phyloP scores from a whole-genome alignment of 2,329 filamentous ascomycete species.

The Lasiodiplodia gonubiensis region DNA sequence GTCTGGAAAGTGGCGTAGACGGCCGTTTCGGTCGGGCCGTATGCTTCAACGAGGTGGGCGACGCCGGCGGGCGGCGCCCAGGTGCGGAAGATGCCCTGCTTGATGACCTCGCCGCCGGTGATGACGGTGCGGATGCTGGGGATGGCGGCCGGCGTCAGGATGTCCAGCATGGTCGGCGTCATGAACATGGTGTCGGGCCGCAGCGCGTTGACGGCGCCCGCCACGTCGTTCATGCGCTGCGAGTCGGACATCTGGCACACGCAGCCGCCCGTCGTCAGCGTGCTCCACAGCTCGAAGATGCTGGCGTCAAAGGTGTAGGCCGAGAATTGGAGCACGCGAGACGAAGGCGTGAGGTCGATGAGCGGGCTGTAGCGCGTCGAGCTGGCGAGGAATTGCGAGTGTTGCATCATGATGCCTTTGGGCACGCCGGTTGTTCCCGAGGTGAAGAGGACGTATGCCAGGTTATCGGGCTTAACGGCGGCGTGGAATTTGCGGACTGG shows the following conservation, averaged over 20 bases:
- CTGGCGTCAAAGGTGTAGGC: slow-evolving; percentile 36
- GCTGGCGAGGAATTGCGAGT: slow-evolving; percentile 35
- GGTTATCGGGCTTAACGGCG: background rate
- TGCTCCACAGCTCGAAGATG: slow-evolving; percentile 42
- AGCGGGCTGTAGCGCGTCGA: slow-evolving; percentile 42
- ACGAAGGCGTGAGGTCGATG: slow-evolving; percentile 39
- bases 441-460: slow-evolving; percentile 46
- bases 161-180: slow-evolving; percentile 62
- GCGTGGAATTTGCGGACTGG: background rate
- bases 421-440: slow-evolving; percentile 33
- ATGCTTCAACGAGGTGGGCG: slow-evolving; percentile 16
- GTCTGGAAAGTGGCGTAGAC: slow-evolving; percentile 37
- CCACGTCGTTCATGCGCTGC: slow-evolving; percentile 59
- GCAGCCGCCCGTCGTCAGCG: slow-evolving; percentile 61
- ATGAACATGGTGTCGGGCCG: slow-evolving; percentile 61
- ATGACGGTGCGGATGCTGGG: slow-evolving; percentile 43
- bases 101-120: slow-evolving; percentile 53
- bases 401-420: slow-evolving; percentile 36
- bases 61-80: slow-evolving; percentile 25
- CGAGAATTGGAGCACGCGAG: slow-evolving; percentile 35
- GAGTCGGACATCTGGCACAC: slow-evolving; percentile 63
- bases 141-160: slow-evolving; percentile 48
- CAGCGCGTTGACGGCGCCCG: slow-evolving; percentile 57
- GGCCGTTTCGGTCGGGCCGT: slow-evolving; percentile 29
- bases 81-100: slow-evolving; percentile 34